Evolutionary conservation across 2,329 filamentous ascomycete genomes (phyloP).

Genomic region (Aspergillus spinulosporus): DNA sequence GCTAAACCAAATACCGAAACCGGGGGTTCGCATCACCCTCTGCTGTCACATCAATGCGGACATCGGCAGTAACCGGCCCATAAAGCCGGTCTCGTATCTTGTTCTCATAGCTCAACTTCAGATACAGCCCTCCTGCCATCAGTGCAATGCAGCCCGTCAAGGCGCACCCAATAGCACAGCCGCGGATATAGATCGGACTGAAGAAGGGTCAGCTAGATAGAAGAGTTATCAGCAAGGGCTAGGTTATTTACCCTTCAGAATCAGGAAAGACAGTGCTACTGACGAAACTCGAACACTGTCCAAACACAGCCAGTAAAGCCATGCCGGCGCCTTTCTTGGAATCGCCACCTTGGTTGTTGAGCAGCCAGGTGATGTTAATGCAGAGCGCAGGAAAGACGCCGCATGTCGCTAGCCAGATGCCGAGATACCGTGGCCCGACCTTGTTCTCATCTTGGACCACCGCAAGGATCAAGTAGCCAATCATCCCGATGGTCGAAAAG

Average conservation of each 20-base stretch:
- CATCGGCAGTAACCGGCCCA: conserved; percentile 20
- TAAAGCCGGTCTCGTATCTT: conserved; percentile 23
- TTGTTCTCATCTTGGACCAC: conserved; percentile 26
- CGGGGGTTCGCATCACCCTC: conserved; percentile 24
- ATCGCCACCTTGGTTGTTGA: conserved; percentile 29
- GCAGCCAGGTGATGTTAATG: conserved; percentile 30
- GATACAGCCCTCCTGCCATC: conserved; percentile 23
- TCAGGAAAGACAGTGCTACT: conserved; percentile 28
- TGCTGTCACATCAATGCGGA: conserved; percentile 27
- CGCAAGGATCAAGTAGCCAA: conserved; percentile 39
- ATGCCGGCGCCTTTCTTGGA: conserved; percentile 28
- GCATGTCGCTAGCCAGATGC: conserved; percentile 38
- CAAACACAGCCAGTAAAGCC: conserved; percentile 27
- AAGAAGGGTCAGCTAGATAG: background rate
- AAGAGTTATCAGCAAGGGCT: background rate
- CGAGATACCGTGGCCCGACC: conserved; percentile 38
- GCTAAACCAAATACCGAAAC: conserved; percentile 27
- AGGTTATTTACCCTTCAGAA: conserved; percentile 17
- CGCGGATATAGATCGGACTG: conserved; percentile 23
- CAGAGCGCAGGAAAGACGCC: conserved; percentile 27
- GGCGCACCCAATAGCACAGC: conserved; percentile 26
- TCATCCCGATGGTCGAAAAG: conserved; percentile 27
- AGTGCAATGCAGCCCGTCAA: conserved; percentile 26
- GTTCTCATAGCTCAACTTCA: conserved; percentile 23
- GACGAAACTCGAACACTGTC: conserved; percentile 28